phyloP scores from a whole-genome alignment of 208 protist species.

The Sergeia podlipaevii region DNA sequence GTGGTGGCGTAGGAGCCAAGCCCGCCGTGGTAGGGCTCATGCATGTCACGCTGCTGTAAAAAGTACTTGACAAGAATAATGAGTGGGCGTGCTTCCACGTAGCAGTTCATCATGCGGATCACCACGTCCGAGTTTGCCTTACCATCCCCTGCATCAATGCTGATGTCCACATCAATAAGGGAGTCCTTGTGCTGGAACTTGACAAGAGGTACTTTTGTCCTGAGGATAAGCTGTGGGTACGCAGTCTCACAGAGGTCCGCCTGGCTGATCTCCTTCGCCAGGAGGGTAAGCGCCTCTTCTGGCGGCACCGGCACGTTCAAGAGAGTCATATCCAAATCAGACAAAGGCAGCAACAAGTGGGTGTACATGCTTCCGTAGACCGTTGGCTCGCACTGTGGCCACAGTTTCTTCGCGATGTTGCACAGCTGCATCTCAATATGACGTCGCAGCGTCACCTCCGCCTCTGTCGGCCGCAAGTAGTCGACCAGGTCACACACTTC shows the following conservation, averaged over 20 bases:
- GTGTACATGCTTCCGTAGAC: conserved; percentile 89
- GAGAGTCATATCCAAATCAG: conserved; percentile 84
- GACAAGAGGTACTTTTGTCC: conserved; percentile 92
- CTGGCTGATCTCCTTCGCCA: conserved; percentile 62
- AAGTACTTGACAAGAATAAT: conserved; percentile 91
- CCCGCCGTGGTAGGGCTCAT: conserved; percentile 93
- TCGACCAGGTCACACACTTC: conserved; percentile 82
- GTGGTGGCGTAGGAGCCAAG: conserved; percentile 89
- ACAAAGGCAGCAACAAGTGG: conserved; percentile 79
- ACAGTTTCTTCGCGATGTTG: conserved; percentile 54
- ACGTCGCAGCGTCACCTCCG: conserved; percentile 77
- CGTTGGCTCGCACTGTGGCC: conserved; percentile 65
- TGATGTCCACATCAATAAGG: conserved; percentile 87
- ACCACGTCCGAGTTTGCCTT: conserved; percentile 74
- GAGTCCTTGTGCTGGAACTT: conserved; percentile 85
- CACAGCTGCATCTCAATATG: conserved; percentile 58
- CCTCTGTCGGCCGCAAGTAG: conserved; percentile 68
- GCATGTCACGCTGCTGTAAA: conserved; percentile 86
- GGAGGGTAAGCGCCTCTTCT: conserved; percentile 56
- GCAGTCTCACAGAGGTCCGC: conserved; percentile 53
- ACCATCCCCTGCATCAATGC: conserved; percentile 83
- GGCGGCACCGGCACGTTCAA: conserved; percentile 32
- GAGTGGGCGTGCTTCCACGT: conserved; percentile 77
- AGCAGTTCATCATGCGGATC: conserved; percentile 43
- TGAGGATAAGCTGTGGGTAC: conserved; percentile 86